phyloP scores from a whole-genome alignment of 768 basidiomycete genomes.

The Suillus fuscotomentosus region DNA sequence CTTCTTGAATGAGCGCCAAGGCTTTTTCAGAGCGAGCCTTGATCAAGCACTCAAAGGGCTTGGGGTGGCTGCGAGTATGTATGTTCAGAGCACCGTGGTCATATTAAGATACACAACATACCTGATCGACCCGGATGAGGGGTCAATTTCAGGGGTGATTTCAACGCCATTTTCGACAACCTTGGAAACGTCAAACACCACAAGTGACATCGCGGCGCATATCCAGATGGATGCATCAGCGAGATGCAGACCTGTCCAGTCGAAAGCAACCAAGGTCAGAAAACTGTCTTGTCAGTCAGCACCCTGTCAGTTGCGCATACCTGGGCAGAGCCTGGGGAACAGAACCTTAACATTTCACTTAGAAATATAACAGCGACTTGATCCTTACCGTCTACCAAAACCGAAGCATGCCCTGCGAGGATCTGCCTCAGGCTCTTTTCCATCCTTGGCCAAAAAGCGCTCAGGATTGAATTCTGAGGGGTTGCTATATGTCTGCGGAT shows the following conservation, averaged over 20 bases:
- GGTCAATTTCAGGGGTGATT: slow-evolving; percentile 43
- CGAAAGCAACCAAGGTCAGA: neutral
- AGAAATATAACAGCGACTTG: neutral
- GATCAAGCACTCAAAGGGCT: slow-evolving; percentile 60
- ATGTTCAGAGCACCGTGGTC: neutral
- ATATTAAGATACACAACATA: slow-evolving; percentile 18
- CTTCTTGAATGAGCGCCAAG: slow-evolving; percentile 49
- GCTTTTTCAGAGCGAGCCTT: slow-evolving; percentile 59
- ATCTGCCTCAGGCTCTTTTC: slow-evolving; percentile 17
- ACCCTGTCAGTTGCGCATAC: slow-evolving; percentile 1
- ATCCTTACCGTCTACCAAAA: slow-evolving; percentile 27
- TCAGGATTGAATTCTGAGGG: slow-evolving; percentile 34
- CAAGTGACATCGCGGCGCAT: slow-evolving; percentile 36
- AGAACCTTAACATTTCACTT: neutral
- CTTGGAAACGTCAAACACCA: slow-evolving; percentile 43
- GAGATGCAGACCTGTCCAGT: slow-evolving; percentile 26
- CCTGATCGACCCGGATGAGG: slow-evolving; percentile 44
- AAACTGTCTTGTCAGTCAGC: neutral
- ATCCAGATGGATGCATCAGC: slow-evolving; percentile 28
- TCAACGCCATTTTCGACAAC: slow-evolving; percentile 39
- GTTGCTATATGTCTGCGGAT: slow-evolving; percentile 38
- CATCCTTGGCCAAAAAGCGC: slow-evolving; percentile 23
- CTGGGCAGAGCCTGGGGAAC: slow-evolving; percentile 17
- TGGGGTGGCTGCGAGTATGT: slow-evolving; percentile 47
- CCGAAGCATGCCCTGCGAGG: slow-evolving; percentile 21